Base-by-base conservation (phyloP, 768 basidiomycete species). In the Dentipellis sp. region DNA sequence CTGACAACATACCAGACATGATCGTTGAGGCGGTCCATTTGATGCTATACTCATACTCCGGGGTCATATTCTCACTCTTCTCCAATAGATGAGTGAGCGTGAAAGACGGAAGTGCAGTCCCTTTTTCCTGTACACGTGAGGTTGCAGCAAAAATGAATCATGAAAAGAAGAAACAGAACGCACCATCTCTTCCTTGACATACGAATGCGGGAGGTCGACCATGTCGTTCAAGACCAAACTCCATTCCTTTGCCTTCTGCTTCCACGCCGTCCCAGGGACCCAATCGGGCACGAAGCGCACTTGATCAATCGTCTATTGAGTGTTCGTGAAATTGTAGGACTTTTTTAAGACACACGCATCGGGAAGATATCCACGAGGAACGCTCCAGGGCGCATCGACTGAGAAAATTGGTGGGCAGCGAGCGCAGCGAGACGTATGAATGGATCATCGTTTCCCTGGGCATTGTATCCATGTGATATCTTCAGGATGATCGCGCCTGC, bases 231-330 rank as follows among this genome's bases (percentile, higher is more conserved):
- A 17, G 17, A 46, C 37, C 5, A 29, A 29, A 8, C 34, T 37
- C 60, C 60, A 62, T 35, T 42, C 40, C 17, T 39, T 45, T 7
- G 63, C 65, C 6, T 23, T 40, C 36, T 48, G 19, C 48, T 61
- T 59, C 58, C 63, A 66, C n/a, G 56, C 53, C 3, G 62, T 56
- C 10, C 64, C 64, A 8, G 66, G 66, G 35, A 67, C 47, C 66
- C 66, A 65, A 10, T 51, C 37, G 5, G 66, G 66, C 9, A 65
- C 23, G 54, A 61, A 56, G 4, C 50, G 55, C 17, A 67, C 66
- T 66, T 35, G 39, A 39, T 16, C 14, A 12, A 10, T 35, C 12
- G n/a, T 16, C 9, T n/a, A 22, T 8, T 39, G 19, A 23, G n/a
- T 34, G 29, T 38, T 40, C 10, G 6, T 50, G 45, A 50, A 50